Percentiles rank a stretch among this genome's conserved stretches.
phyloP scores from a whole-genome alignment of 1,284 basidiomycete species.

The Peniophora sp. region DNA sequence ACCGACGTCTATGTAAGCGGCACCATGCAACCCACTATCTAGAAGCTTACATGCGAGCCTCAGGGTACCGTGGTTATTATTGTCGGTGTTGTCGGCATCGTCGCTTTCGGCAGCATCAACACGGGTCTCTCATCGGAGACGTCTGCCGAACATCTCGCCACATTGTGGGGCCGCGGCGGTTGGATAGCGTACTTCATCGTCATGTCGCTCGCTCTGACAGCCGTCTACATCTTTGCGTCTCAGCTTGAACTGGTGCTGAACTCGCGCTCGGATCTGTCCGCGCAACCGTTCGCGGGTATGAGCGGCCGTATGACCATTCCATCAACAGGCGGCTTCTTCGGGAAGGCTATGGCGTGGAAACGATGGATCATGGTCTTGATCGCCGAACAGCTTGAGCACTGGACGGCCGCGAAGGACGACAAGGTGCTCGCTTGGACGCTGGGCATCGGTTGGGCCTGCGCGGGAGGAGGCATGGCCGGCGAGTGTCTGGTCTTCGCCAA shows the following conservation, averaged over 20 bases:
- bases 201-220: constrained; percentile 62
- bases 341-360: constrained; percentile 32
- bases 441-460: constrained; percentile 88
- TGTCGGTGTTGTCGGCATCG: constrained; percentile 77
- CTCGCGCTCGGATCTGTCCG: constrained; percentile 54
- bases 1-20: constrained; percentile 68
- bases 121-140: constrained; percentile 64
- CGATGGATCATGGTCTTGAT: constrained; percentile 41
- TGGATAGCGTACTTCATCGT: constrained; percentile 87
- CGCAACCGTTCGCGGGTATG: constrained; percentile 44
- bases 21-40: neutral
- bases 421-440: constrained; percentile 80
- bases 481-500: constrained; percentile 89
- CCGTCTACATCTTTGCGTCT: constrained; percentile 56
- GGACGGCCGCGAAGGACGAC: constrained; percentile 76
- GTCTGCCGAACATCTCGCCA: constrained; percentile 64
- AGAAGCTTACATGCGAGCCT: neutral
- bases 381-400: constrained; percentile 58
- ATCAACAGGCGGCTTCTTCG: constrained; percentile 19
- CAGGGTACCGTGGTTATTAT: constrained; percentile 79
- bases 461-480: constrained; percentile 84
- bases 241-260: constrained; percentile 64
- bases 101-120: constrained; percentile 80
- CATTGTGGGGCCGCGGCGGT: constrained; percentile 74
- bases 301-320: constrained; percentile 19